phyloP scores from a whole-genome alignment of 805 yeast species.

The Alloascoidea africana region DNA sequence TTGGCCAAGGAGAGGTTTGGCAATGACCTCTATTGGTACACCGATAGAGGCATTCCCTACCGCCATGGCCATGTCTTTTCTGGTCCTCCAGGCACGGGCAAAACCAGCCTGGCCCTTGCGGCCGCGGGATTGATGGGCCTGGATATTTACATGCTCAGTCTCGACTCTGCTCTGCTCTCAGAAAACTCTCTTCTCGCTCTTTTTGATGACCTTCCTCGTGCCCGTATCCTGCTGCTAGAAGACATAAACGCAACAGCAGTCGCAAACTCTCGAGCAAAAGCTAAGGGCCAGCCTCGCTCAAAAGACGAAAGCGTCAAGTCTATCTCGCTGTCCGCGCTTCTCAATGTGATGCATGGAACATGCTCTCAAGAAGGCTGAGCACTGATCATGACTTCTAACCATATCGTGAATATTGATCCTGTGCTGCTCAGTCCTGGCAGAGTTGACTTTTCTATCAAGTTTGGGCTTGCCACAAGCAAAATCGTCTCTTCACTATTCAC shows the following conservation, averaged over 20 bases:
- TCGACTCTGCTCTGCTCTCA: slow-evolving; percentile 86
- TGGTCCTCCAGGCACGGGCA: slow-evolving; percentile 97
- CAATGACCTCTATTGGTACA: too few relatives aligned
- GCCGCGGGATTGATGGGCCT: too few relatives aligned
- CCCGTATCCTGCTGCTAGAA: slow-evolving; percentile 91
- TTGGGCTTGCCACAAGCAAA: too few relatives aligned
- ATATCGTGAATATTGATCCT: slow-evolving; percentile 88
- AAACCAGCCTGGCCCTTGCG: slow-evolving; percentile 84
- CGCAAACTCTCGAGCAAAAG: slow-evolving; percentile 95
- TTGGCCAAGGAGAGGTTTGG: too few relatives aligned
- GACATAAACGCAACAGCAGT: slow-evolving; percentile 71
- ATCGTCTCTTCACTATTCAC: too few relatives aligned
- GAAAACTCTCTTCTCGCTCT: too few relatives aligned
- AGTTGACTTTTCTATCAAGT: slow-evolving; percentile 91
- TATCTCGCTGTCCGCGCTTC: slow-evolving; percentile 91
- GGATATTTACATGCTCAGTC: slow-evolving; percentile 96
- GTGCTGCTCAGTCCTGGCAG: slow-evolving; percentile 94
- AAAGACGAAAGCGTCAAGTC: too few relatives aligned
- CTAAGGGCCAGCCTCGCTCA: too few relatives aligned
- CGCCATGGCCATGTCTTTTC: slow-evolving; percentile 91
- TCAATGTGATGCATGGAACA: slow-evolving; percentile 92
- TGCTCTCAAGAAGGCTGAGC: slow-evolving; percentile 88
- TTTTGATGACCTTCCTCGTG: slow-evolving; percentile 90
- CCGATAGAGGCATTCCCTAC: slow-evolving; percentile 91
- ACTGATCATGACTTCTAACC: slow-evolving; percentile 94